These are phyloP conservation scores for Pulicaria dysenterica DNA, from an alignment of 129 eudicot genomes.

Conservation along the genomic window DNA sequence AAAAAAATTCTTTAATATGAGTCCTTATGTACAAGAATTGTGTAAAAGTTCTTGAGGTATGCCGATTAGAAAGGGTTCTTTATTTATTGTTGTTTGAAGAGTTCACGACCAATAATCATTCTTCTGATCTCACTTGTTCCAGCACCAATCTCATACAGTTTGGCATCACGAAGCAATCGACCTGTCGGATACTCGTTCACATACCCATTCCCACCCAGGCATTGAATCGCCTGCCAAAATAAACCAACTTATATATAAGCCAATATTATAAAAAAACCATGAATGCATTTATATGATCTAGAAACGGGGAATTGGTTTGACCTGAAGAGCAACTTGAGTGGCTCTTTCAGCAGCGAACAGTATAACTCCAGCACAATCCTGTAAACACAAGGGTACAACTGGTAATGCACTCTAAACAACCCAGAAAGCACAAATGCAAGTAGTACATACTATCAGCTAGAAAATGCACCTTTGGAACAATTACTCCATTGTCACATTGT, in stretches of 20 bases:
- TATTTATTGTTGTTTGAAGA: conserved; percentile 68
- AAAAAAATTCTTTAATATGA: too few species aligned
- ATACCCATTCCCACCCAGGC: conserved; percentile 95
- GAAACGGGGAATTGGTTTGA: conserved; percentile 24
- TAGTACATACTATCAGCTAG: neutral
- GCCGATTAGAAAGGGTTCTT: too few species aligned
- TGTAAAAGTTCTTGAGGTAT: neutral
- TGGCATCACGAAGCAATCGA: conserved; percentile 86
- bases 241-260: neutral
- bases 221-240: conserved; percentile 80
- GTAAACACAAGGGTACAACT: neutral
- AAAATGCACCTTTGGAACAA: conserved; percentile 70
- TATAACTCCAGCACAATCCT: conserved; percentile 97
- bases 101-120: conserved; percentile 75
- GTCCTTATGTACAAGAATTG: too few species aligned
- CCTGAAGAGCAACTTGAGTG: conserved; percentile 98
- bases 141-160: conserved; percentile 91
- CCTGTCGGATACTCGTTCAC: conserved; percentile 93
- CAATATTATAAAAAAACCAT: neutral
- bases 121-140: conserved; percentile 93
- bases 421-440: neutral
- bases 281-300: neutral
- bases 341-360: conserved; percentile 94
- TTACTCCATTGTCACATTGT: conserved; percentile 78
- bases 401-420: conserved; percentile 6